Percentiles rank a stretch among this genome's conserved stretches.
Evolutionary conservation across 2,329 filamentous ascomycete genomes (phyloP).

Genomic region (Pseudogymnoascus sp.): DNA sequence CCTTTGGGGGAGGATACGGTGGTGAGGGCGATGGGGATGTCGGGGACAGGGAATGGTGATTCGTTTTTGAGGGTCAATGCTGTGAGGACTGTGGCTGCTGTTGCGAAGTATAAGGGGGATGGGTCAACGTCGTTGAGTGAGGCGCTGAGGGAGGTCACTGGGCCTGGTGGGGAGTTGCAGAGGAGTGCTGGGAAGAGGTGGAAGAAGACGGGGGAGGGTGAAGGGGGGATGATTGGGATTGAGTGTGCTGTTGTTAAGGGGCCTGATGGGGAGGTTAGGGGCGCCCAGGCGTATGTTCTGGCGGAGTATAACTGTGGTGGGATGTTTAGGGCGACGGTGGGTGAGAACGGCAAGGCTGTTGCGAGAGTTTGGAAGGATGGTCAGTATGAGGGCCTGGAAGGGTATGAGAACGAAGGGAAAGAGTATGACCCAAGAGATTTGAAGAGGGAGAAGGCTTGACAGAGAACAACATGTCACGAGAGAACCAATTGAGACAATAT

Average conservation of each 20-base stretch:
- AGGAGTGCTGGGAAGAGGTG: slow-evolving; percentile 66
- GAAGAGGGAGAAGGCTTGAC: slow-evolving; percentile 17
- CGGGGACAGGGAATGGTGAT: slow-evolving; percentile 82
- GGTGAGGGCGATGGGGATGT: slow-evolving; percentile 45
- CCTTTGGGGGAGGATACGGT: slow-evolving; percentile 13
- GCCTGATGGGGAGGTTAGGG: slow-evolving; percentile 34
- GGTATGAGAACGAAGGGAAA: slow-evolving; percentile 25
- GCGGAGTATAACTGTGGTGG: slow-evolving; percentile 80
- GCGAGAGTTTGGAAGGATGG: slow-evolving; percentile 46
- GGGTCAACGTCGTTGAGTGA: slow-evolving; percentile 37
- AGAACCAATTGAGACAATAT: background rate
- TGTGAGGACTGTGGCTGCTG: slow-evolving; percentile 62
- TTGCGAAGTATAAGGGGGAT: slow-evolving; percentile 52
- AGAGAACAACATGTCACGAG: background rate
- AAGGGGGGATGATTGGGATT: slow-evolving; percentile 80
- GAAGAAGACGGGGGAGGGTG: slow-evolving; percentile 66
- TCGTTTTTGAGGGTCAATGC: slow-evolving; percentile 70
- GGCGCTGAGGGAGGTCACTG: slow-evolving; percentile 59
- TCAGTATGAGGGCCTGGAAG: slow-evolving; percentile 24
- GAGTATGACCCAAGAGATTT: slow-evolving; percentile 26
- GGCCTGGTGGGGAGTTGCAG: slow-evolving; percentile 64
- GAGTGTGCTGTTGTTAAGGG: slow-evolving; percentile 47
- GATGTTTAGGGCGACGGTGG: slow-evolving; percentile 76
- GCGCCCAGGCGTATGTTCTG: slow-evolving; percentile 46
- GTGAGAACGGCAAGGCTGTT: slow-evolving; percentile 48